These are phyloP conservation scores for Jamesozyma jinghongensis DNA, from an alignment of 805 yeast genomes.

Conservation along the genomic window DNA sequence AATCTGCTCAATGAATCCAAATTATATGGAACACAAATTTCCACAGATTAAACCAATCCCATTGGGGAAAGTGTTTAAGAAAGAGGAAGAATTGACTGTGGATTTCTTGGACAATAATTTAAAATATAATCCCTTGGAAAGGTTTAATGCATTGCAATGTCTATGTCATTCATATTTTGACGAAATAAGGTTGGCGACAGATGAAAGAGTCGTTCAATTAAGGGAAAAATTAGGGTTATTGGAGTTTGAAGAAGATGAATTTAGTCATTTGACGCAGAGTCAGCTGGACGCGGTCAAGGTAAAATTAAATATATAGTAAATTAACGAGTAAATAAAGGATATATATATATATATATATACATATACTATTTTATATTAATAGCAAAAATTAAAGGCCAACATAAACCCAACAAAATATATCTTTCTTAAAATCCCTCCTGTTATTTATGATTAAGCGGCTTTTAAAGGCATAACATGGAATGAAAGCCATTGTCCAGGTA, in stretches of 20 bases:
- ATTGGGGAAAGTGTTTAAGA: conserved; percentile 53
- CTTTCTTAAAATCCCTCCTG: too few species aligned
- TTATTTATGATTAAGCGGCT: too few species aligned
- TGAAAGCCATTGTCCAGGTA: too few species aligned
- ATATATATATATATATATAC: too few species aligned
- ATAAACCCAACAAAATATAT: too few species aligned
- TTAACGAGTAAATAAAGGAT: not conserved
- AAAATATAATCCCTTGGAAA: conserved; percentile 58
- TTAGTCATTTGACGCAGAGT: conserved; percentile 21
- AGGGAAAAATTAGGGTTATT: conserved; percentile 17
- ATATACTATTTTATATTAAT: too few species aligned
- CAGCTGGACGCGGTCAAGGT: conserved; percentile 22
- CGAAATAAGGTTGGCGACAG: conserved; percentile 22
- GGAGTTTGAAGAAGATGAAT: conserved; percentile 23
- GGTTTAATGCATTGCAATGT: conserved; percentile 46
- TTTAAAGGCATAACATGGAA: too few species aligned
- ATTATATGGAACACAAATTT: conserved; percentile 94
- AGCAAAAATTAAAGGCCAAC: too few species aligned
- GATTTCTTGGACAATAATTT: conserved; percentile 48
- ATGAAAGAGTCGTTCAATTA: conserved; percentile 8
- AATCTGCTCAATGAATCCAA: conserved; percentile 90
- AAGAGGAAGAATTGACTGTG: conserved; percentile 39
- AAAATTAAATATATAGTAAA: conserved; percentile 7
- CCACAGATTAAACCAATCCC: conserved; percentile 81
- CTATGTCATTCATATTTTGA: conserved; percentile 25